phyloP scores from a whole-genome alignment of 805 yeast species.

The Cephaloascus albidus region DNA sequence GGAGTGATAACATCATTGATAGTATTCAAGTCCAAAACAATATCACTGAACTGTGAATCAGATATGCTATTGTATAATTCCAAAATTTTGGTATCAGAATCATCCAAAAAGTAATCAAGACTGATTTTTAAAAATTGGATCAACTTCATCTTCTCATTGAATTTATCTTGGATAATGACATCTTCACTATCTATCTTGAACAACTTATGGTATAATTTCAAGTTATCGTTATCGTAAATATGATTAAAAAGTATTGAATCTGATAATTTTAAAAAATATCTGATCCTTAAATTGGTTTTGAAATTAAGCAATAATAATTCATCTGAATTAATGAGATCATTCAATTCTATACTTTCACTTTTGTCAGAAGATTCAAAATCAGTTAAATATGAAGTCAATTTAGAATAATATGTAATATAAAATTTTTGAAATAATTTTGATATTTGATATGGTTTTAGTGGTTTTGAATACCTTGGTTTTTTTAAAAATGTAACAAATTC shows the following conservation, averaged over 20 bases:
- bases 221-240: not conserved
- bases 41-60: not conserved
- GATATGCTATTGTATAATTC: too few species aligned
- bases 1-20: not conserved
- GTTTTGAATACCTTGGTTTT: constrained; percentile 23
- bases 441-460: constrained; percentile 24
- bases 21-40: not conserved
- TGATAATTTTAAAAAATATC: not conserved
- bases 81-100: too few species aligned
- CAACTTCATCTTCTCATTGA: constrained; percentile 1
- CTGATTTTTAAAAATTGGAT: not conserved
- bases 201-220: not conserved
- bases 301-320: not conserved
- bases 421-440: constrained; percentile 27
- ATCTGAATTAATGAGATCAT: not conserved
- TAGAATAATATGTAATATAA: constrained; percentile 15
- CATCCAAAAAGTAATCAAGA: not conserved
- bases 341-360: not conserved
- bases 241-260: not conserved
- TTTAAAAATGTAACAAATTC: constrained; percentile 11
- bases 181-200: not conserved
- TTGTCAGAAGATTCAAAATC: not conserved
- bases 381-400: constrained; percentile 9
- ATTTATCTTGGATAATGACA: constrained; percentile 2
- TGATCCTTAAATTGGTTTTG: not conserved